phyloP scores from a whole-genome alignment of 345 rosid species.

The Eucalyptus microcorys region DNA sequence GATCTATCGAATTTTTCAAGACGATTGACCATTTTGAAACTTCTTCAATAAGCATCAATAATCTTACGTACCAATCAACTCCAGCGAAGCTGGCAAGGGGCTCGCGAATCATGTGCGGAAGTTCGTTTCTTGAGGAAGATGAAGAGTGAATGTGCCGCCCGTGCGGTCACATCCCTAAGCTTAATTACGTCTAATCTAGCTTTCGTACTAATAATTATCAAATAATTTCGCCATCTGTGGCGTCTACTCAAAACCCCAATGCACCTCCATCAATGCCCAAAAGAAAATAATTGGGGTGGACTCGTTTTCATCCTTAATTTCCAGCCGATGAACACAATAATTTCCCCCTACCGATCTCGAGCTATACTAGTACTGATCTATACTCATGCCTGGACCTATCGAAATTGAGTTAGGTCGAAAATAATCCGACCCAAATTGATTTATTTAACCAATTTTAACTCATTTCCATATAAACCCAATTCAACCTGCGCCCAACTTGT shows the following conservation, averaged over 20 bases:
- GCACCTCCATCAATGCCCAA: background rate
- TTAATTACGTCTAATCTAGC: background rate
- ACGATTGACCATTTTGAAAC: background rate
- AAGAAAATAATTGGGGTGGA: background rate
- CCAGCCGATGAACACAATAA: background rate
- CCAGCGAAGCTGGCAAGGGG: background rate
- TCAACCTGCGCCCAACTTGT: fast-evolving
- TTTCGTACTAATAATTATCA: background rate
- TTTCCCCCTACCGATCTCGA: background rate
- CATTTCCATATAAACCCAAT: too few relatives aligned
- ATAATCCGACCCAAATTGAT: too few relatives aligned
- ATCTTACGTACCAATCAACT: background rate
- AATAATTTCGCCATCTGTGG: background rate
- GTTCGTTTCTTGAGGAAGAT: background rate
- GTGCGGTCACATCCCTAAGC: background rate
- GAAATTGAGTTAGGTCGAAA: too few relatives aligned
- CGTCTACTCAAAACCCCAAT: background rate
- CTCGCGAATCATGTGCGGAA: background rate
- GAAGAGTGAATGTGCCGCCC: background rate
- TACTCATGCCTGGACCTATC: background rate
- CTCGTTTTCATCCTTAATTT: background rate
- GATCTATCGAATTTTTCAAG: background rate
- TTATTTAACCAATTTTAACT: background rate
- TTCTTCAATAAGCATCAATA: background rate
- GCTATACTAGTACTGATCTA: background rate